Conservation (phyloP, 352 stramenopile species). For the Globisporangium abappressorium region DNA sequence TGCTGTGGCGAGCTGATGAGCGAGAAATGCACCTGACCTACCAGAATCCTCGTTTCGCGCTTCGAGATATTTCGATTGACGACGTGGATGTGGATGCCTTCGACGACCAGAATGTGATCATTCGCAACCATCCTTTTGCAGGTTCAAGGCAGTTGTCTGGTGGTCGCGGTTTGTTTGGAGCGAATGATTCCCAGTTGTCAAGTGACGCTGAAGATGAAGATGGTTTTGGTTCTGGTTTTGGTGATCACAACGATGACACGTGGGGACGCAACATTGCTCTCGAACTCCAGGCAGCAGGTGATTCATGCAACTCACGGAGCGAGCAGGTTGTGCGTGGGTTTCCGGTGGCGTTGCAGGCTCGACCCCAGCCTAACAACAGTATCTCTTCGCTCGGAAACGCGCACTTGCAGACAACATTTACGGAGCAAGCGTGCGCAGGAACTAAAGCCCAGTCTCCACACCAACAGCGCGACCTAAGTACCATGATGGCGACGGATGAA, state of each 20-base stretch:
- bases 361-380: background rate
- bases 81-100: slow-evolving; percentile 6
- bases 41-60: background rate
- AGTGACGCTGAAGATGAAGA: slow-evolving; percentile 14
- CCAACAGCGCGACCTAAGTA: background rate
- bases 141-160: background rate
- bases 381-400: background rate
- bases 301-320: background rate
- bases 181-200: slow-evolving; percentile 17
- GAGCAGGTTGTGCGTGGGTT: background rate
- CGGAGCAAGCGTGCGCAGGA: background rate
- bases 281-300: slow-evolving; percentile 24
- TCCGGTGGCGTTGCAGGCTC: background rate
- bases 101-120: background rate
- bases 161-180: slow-evolving; percentile 17
- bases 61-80: slow-evolving; percentile 9
- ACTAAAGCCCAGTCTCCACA: background rate
- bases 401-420: background rate
- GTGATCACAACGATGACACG: slow-evolving; percentile 15
- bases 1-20: background rate
- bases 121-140: background rate
- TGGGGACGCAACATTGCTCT: slow-evolving; percentile 30
- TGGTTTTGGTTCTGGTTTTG: slow-evolving; percentile 3
- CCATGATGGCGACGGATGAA: background rate
- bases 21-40: background rate